Conservation (phyloP, 2,329 filamentous ascomycete species). For the Fusarium continuum region DNA sequence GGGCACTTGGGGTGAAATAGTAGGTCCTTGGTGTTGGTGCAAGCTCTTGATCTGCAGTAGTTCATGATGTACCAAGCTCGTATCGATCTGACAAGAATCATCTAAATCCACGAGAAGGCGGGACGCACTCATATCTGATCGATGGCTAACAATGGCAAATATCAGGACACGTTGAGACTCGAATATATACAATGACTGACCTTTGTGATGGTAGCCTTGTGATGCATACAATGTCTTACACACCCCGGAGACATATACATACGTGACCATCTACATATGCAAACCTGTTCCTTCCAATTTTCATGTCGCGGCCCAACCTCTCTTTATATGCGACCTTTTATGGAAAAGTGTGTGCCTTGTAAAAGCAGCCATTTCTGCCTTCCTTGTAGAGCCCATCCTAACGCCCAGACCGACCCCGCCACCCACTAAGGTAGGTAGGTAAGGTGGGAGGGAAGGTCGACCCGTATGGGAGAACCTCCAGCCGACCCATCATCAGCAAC, state of each 20-base stretch:
- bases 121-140: too few relatives aligned
- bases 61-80: neutral
- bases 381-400: slow-evolving; percentile 8
- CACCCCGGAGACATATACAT: neutral
- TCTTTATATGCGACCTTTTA: neutral
- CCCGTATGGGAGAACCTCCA: slow-evolving; percentile 12
- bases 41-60: neutral
- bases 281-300: neutral
- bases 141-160: too few relatives aligned
- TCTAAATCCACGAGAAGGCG: too few relatives aligned
- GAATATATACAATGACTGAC: too few relatives aligned
- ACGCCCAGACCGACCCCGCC: slow-evolving; percentile 36
- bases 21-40: slow-evolving; percentile 1
- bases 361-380: slow-evolving; percentile 22
- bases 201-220: too few relatives aligned
- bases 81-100: neutral
- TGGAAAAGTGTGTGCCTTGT: slow-evolving; percentile 11
- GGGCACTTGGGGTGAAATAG: slow-evolving; percentile 1
- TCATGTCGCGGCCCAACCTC: slow-evolving; percentile 3
- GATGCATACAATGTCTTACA: slow-evolving; percentile 10
- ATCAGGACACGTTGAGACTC: neutral
- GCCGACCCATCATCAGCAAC: slow-evolving; percentile 25
- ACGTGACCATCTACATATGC: neutral
- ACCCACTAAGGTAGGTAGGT: slow-evolving; percentile 26
- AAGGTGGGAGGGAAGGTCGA: too few relatives aligned